A percentile compares a stretch with the other conserved stretches of the same genome.
phyloP scores from a whole-genome alignment of 257 asterid species.

The Plantago ovata region DNA sequence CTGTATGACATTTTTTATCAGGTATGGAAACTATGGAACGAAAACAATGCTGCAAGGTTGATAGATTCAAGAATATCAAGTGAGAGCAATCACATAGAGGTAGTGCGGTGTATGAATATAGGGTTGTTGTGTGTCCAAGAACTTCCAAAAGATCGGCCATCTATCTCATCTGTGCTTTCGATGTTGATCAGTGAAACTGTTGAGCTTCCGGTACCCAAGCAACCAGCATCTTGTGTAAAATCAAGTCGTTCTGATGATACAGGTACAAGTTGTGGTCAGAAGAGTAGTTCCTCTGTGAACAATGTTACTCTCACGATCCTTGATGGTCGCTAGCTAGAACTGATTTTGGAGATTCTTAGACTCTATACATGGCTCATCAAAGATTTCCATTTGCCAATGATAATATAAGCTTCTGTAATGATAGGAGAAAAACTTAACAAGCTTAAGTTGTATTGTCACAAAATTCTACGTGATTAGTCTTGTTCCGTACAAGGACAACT shows the following conservation, averaged over 20 bases:
- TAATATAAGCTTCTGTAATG: too few relatives aligned
- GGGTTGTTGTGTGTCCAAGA: constrained; percentile 36
- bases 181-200: constrained; percentile 38
- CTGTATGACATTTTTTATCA: background rate
- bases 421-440: too few relatives aligned
- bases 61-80: background rate
- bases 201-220: constrained; percentile 28
- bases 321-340: constrained; percentile 10
- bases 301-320: background rate
- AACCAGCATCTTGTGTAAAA: constrained; percentile 27
- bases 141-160: constrained; percentile 26
- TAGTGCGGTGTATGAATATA: constrained; percentile 28
- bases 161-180: constrained; percentile 24
- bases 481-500: too few relatives aligned
- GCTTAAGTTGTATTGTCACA: too few relatives aligned
- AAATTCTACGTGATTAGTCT: too few relatives aligned
- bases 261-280: background rate
- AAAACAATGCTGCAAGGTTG: background rate
- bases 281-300: background rate
- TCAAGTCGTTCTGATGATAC: constrained; percentile 20
- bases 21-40: background rate
- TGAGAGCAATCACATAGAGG: constrained; percentile 8
- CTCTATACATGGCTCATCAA: too few relatives aligned
- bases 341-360: too few relatives aligned
- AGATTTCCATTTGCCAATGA: too few relatives aligned